phyloP scores from a whole-genome alignment of 1,139 yeast species.

The Diutina pseudorugosa region DNA sequence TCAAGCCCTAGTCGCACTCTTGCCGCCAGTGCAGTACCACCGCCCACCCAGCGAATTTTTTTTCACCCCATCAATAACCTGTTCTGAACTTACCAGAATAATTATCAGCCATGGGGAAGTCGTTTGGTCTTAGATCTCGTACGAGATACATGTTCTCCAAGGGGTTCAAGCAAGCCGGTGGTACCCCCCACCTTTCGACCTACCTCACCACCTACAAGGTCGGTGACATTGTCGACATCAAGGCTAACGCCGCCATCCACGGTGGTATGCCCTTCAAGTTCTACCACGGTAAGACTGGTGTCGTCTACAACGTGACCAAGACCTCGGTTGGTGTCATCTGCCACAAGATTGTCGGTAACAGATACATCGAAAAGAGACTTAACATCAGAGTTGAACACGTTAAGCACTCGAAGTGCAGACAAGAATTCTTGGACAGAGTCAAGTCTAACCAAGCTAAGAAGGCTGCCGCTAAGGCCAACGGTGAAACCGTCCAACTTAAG shows the following conservation, averaged over 20 bases:
- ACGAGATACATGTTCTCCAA: conserved; percentile 99
- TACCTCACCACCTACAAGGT: conserved; percentile 97
- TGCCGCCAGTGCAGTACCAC: not conserved
- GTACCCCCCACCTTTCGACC: conserved; percentile 75
- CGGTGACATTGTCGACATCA: conserved; percentile 98
- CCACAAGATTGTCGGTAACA: conserved; percentile 98
- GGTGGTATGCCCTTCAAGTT: conserved; percentile 99
- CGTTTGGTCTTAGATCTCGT: conserved; percentile 60
- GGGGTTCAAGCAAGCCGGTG: conserved; percentile 98
- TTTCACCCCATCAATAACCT: not conserved
- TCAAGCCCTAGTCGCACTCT: not conserved
- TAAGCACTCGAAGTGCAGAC: conserved; percentile 99
- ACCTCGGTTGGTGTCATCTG: conserved; percentile 95
- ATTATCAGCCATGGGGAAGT: conserved; percentile 4
- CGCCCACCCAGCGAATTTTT: not conserved
- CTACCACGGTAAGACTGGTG: conserved; percentile 99
- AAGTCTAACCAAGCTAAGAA: conserved; percentile 90
- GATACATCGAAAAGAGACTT: conserved; percentile 97
- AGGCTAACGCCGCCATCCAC: conserved; percentile 98
- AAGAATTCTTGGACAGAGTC: conserved; percentile 97
- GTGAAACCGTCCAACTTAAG: conserved; percentile 85
- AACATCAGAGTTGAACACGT: conserved; percentile 98
- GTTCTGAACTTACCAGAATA: conserved; percentile 1
- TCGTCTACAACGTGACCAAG: conserved; percentile 97
- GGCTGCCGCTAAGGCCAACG: conserved; percentile 90